Percentiles rank a stretch among this genome's conserved stretches.
Evolutionary conservation across 2,329 filamentous ascomycete genomes (phyloP).

Genomic region (Pyricularia grisea): DNA sequence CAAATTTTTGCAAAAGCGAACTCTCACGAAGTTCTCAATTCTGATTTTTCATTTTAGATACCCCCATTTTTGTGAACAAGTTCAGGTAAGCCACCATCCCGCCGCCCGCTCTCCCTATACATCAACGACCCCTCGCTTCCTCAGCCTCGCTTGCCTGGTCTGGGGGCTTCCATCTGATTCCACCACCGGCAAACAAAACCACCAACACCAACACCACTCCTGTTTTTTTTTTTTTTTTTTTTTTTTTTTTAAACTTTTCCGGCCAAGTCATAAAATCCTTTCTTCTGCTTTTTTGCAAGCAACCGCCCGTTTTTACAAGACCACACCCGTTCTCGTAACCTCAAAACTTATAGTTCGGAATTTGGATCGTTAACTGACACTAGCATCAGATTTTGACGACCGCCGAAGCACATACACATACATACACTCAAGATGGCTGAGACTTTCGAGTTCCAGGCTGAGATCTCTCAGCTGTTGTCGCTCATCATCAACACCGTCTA

Average conservation of each 20-base stretch:
- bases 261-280: not conserved
- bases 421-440: constrained; percentile 64
- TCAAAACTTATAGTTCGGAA: not conserved
- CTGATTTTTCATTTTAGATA: constrained; percentile 1
- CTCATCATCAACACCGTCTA: constrained; percentile 99
- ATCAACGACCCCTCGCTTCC: constrained; percentile 3
- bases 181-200: not conserved
- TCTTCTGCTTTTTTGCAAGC: not conserved
- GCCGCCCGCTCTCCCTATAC: not conserved
- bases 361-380: not conserved
- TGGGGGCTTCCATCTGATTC: constrained; percentile 4
- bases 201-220: not conserved
- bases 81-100: constrained; percentile 2
- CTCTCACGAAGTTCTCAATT: not conserved
- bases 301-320: not conserved
- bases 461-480: constrained; percentile 99
- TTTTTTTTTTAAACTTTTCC: not conserved
- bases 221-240: too few relatives aligned
- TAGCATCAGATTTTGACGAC: not conserved
- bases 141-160: constrained; percentile 5
- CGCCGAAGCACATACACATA: constrained; percentile 13
- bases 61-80: not conserved
- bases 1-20: not conserved
- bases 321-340: not conserved
- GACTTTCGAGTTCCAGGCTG: constrained; percentile 99